phyloP scores from a whole-genome alignment of 163 green algal genomes.

The Chloroidium sp. region DNA sequence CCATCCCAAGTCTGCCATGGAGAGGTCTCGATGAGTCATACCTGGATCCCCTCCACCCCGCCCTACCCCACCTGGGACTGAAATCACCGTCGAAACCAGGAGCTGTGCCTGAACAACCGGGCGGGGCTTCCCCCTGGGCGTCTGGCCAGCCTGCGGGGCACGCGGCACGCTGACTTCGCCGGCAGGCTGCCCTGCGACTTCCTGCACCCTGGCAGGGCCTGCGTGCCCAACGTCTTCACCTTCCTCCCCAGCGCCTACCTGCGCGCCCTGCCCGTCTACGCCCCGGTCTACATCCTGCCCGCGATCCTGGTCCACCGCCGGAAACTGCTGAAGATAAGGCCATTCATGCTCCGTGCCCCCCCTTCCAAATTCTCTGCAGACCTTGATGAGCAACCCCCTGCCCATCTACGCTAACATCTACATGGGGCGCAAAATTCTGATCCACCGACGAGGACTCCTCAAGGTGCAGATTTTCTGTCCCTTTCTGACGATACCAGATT shows the following conservation, averaged over 20 bases:
- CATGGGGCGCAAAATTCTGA: too few relatives aligned
- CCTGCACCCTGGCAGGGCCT: slow-evolving; percentile 43
- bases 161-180: slow-evolving; percentile 15
- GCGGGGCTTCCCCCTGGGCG: not conserved
- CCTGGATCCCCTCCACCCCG: too few relatives aligned
- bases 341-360: too few relatives aligned
- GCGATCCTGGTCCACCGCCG: slow-evolving; percentile 71
- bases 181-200: slow-evolving; percentile 32
- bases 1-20: too few relatives aligned
- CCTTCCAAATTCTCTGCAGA: too few relatives aligned
- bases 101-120: slow-evolving; percentile 12
- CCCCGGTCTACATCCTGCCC: slow-evolving; percentile 78
- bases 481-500: too few relatives aligned
- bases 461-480: too few relatives aligned
- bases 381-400: too few relatives aligned
- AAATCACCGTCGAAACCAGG: slow-evolving; percentile 14
- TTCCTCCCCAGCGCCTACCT: slow-evolving; percentile 56
- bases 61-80: not conserved
- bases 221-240: slow-evolving; percentile 24
- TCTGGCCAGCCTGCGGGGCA: slow-evolving; percentile 34
- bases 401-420: too few relatives aligned
- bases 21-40: too few relatives aligned
- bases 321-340: not conserved
- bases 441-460: too few relatives aligned
- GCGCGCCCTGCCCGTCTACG: slow-evolving; percentile 49